phyloP scores from a whole-genome alignment of 495 filamentous ascomycete species.

The Parathielavia hyrcaniae region DNA sequence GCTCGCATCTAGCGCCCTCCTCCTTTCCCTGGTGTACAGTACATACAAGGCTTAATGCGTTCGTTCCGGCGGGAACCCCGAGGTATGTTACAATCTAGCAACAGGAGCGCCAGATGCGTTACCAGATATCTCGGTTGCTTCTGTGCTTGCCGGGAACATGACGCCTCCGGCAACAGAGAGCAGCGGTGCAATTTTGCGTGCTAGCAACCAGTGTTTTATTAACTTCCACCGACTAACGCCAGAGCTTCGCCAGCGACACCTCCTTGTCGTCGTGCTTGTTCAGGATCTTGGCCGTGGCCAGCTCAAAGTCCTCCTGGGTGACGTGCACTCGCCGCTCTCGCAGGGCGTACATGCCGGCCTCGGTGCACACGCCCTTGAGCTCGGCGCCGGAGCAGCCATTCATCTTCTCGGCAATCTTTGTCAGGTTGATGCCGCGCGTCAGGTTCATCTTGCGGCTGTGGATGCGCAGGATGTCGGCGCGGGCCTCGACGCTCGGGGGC shows the following conservation, averaged over 20 bases:
- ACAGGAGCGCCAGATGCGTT: too few relatives aligned
- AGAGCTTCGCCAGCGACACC: slow-evolving; percentile 42
- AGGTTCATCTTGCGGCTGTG: slow-evolving; percentile 97
- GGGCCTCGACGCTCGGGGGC: slow-evolving; percentile 91
- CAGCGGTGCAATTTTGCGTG: neutral
- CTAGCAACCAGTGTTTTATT: neutral
- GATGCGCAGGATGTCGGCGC: slow-evolving; percentile 96
- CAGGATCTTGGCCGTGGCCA: slow-evolving; percentile 97
- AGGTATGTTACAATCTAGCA: too few relatives aligned
- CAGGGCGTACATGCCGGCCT: slow-evolving; percentile 95
- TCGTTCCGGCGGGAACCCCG: too few relatives aligned
- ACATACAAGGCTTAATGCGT: too few relatives aligned
- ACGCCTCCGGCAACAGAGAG: too few relatives aligned
- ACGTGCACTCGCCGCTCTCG: slow-evolving; percentile 94
- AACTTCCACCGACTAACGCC: slow-evolving; percentile 26
- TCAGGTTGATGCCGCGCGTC: slow-evolving; percentile 93
- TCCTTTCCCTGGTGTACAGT: too few relatives aligned
- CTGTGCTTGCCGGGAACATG: neutral
- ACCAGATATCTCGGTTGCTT: too few relatives aligned
- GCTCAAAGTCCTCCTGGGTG: slow-evolving; percentile 98
- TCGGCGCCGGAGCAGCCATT: slow-evolving; percentile 97
- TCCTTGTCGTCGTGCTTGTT: slow-evolving; percentile 99
- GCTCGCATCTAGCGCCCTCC: too few relatives aligned
- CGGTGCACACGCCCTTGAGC: slow-evolving; percentile 93
- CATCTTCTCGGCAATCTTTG: slow-evolving; percentile 99